Percentiles rank a stretch among this genome's conserved stretches.
Evolutionary conservation across 345 rosid genomes (phyloP).

Genomic region (Nephelium lappaceum): DNA sequence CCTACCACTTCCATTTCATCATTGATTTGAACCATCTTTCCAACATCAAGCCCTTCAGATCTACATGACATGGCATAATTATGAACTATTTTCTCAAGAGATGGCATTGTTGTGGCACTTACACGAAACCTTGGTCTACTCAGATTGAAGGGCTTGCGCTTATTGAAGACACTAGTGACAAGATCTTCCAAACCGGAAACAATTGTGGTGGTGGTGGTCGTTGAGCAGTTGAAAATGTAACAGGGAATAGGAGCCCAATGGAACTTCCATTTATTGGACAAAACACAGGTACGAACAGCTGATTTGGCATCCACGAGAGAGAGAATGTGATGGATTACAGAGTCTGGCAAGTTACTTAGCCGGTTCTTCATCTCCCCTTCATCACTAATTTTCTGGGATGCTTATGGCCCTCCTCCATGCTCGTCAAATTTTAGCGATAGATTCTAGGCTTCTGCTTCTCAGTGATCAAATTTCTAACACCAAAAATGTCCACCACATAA

Average conservation of each 20-base stretch:
- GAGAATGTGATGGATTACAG: conserved; percentile 7
- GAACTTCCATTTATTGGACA: conserved; percentile 21
- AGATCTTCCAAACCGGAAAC: too few relatives aligned
- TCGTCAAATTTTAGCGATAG: too few relatives aligned
- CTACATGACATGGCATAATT: not conserved
- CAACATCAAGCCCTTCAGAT: not conserved
- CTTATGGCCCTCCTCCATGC: not conserved
- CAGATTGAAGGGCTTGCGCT: not conserved
- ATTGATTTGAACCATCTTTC: not conserved
- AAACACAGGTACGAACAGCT: conserved; percentile 13
- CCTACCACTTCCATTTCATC: not conserved
- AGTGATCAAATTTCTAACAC: too few relatives aligned
- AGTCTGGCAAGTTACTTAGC: not conserved
- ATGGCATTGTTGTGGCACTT: not conserved
- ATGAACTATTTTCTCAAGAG: not conserved
- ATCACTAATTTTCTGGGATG: not conserved
- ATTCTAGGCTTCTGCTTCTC: too few relatives aligned
- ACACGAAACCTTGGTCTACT: not conserved
- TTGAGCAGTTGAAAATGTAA: not conserved
- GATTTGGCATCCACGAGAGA: conserved; percentile 16
- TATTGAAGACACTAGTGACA: not conserved
- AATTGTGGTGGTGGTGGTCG: not conserved
- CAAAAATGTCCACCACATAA: too few relatives aligned
- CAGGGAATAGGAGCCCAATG: conserved; percentile 11
- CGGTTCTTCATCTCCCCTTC: not conserved